Evolutionary conservation across 208 protist genomes (phyloP), one percentile per base, ranked within the genome.

Genomic region (Vickermania spadyakhi): DNA sequence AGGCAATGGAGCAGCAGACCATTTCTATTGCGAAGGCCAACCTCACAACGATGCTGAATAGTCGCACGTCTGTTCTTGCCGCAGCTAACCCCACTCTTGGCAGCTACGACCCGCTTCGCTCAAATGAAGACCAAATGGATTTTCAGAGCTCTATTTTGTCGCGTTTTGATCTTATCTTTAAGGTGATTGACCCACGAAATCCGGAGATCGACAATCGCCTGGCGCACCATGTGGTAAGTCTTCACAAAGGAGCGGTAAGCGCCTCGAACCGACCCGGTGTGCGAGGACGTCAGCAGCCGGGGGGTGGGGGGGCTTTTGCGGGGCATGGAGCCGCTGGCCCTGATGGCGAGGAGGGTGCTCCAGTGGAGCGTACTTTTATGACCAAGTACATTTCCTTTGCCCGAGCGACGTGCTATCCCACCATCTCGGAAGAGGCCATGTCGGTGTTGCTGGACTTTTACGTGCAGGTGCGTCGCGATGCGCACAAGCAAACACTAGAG

Each of bases 1-100:
- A 99, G 78, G 99, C 98, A 18, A 99, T 99, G 99, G 99, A 99
- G 74, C 97, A 99, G 73, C 97, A 99, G 77, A 99, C 98, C 26
- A 99, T 99, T 61, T 99, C 97, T 4, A 99, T 99, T 70, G 98
- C 97, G 52, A 98, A 98, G 85, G 98, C 98, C 18, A 99, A 99
- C 69, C 98, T 99, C 52, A 99, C 98, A 0, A 99, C 99, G 2
- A 97, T 99, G 73, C 88, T 99, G 27, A 99, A 99, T 85, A 97
- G 97, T 51, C 85, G 99, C 52, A 99, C 98, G 2, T 86, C 93
- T 18, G 98, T 99, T 3, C 81, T 99, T 1, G 99, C 99, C 0
- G 99, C 99, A 25, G 99, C 99, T 3, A 99, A 99, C 84, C 98
- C 98, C 3, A 92, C 94, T 0, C 96, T 93, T 60, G 95, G 91